Evolutionary conservation across 768 basidiomycete genomes (phyloP).

Genomic region (Tulasnella calospora): DNA sequence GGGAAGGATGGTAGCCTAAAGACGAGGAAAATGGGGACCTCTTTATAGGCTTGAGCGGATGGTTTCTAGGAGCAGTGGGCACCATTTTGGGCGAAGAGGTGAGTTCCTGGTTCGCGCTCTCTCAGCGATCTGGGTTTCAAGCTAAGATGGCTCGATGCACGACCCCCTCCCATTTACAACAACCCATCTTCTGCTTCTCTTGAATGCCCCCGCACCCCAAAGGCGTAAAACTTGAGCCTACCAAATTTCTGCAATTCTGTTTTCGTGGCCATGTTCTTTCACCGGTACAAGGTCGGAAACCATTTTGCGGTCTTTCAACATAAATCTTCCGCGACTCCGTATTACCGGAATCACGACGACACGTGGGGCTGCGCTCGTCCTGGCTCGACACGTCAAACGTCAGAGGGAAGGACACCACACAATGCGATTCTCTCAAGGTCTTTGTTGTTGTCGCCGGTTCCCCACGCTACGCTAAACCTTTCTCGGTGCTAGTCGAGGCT

Average conservation of each 20-base stretch:
- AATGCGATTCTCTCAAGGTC: not conserved
- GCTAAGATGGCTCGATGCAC: not conserved
- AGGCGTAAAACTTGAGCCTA: not conserved
- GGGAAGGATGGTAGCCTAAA: not conserved
- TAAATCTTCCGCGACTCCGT: constrained; percentile 4
- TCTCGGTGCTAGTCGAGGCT: not conserved
- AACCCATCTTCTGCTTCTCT: not conserved
- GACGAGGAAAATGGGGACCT: not conserved
- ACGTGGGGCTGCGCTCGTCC: not conserved
- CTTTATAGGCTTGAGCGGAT: constrained; percentile 11
- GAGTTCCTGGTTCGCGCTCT: not conserved
- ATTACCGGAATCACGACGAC: not conserved
- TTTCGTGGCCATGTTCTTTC: not conserved
- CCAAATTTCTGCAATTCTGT: not conserved
- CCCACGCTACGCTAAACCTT: not conserved
- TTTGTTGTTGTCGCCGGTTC: not conserved
- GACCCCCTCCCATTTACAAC: not conserved
- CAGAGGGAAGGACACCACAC: not conserved
- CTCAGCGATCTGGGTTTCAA: not conserved
- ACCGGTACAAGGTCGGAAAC: not conserved
- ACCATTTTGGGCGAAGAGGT: not conserved
- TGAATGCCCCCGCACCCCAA: not conserved
- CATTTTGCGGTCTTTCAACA: not conserved
- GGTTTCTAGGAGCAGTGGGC: not conserved
- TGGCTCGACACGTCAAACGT: not conserved